A percentile compares a stretch with the other conserved stretches of the same genome.
These are phyloP conservation scores for Eimeria brunetti DNA, from an alignment of 169 alveolate genomes.

Conservation along the genomic window DNA sequence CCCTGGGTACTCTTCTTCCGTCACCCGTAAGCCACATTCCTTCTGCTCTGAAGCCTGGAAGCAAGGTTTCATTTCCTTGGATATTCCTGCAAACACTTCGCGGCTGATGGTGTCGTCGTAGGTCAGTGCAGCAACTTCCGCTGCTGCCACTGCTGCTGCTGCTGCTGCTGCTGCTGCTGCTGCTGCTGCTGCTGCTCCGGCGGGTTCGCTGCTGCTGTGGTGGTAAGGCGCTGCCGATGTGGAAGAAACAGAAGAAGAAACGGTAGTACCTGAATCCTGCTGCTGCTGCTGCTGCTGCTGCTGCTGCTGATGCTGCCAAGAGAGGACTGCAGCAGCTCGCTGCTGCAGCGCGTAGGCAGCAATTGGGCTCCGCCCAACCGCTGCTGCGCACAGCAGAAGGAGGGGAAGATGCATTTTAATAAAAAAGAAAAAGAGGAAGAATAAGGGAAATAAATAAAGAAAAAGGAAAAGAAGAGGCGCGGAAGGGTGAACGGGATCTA, in stretches of 20 bases:
- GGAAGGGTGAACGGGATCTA: background rate
- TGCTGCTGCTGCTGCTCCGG: background rate
- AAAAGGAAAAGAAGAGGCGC: background rate
- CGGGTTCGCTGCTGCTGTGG: background rate
- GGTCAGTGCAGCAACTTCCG: too few species aligned
- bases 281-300: background rate
- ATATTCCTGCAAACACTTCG: background rate
- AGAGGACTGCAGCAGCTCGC: background rate
- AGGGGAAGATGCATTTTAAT: too few species aligned
- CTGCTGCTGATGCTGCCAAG: background rate
- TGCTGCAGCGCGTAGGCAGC: background rate
- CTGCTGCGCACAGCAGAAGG: too few species aligned
- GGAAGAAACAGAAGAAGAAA: too few species aligned
- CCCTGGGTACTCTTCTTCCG: conserved; percentile 20
- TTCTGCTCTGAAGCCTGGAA: background rate
- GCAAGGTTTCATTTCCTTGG: background rate
- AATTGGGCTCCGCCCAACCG: too few species aligned
- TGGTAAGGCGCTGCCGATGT: too few species aligned
- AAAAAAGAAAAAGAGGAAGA: too few species aligned
- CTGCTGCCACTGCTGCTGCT: conserved; percentile 32
- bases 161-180: background rate
- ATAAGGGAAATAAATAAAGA: too few species aligned
- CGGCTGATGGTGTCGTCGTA: conserved; percentile 5
- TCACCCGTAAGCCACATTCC: background rate
- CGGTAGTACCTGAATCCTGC: too few species aligned